These are phyloP conservation scores for Trypanosoma avium DNA, from an alignment of 208 protist species.

Conservation along the genomic window DNA sequence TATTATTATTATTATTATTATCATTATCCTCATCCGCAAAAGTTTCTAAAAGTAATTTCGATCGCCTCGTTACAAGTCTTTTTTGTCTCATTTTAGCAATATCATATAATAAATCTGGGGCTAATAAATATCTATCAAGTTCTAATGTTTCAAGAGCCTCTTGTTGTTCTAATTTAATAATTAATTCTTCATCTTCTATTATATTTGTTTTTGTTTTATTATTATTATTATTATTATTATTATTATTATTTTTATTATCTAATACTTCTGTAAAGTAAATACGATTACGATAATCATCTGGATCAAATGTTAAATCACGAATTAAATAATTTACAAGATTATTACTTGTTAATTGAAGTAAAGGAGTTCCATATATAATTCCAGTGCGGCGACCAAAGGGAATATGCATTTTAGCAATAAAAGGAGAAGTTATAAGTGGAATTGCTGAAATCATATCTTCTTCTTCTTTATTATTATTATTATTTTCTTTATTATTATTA, in stretches of 20 bases:
- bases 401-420: constrained; percentile 61
- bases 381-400: constrained; percentile 85
- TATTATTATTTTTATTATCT: background rate
- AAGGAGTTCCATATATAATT: constrained; percentile 68
- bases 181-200: constrained; percentile 44
- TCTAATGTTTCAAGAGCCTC: constrained; percentile 62
- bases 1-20: constrained; percentile 13
- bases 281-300: constrained; percentile 74
- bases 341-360: constrained; percentile 55
- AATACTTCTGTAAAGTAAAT: constrained; percentile 66
- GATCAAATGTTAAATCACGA: constrained; percentile 47
- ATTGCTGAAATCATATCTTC: constrained; percentile 37
- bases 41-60: constrained; percentile 64
- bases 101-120: constrained; percentile 80
- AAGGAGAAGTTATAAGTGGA: constrained; percentile 49
- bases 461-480: constrained; percentile 16
- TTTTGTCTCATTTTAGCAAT: constrained; percentile 76
- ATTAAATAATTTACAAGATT: constrained; percentile 58
- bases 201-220: background rate
- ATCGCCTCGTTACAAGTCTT: constrained; percentile 60
- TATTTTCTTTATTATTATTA: background rate
- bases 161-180: constrained; percentile 54
- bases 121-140: constrained; percentile 83
- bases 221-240: background rate
- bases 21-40: constrained; percentile 64